Conservation (phyloP, 495 filamentous ascomycete genomes). For the Cercophora newfieldiana region DNA sequence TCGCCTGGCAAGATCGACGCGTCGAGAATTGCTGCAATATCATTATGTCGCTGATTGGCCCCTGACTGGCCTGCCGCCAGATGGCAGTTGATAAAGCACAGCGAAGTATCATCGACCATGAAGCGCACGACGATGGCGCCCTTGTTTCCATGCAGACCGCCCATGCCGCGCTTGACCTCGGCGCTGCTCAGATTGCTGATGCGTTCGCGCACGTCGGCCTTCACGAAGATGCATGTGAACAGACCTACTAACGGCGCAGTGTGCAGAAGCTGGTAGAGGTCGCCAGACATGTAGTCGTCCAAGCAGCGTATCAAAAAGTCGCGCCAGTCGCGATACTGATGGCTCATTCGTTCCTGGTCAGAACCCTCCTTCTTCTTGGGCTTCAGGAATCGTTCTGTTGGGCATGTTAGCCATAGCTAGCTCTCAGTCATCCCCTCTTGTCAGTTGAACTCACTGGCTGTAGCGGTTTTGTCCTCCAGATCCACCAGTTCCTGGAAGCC, state of each 20-base stretch:
- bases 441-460: conserved; percentile 67
- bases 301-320: conserved; percentile 79
- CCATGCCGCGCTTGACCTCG: conserved; percentile 93
- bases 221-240: conserved; percentile 95
- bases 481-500: conserved; percentile 98
- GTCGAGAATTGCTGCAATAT: conserved; percentile 88
- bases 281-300: conserved; percentile 77
- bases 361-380: conserved; percentile 88
- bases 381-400: conserved; percentile 65
- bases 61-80: conserved; percentile 90
- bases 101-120: conserved; percentile 82
- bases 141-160: conserved; percentile 93
- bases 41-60: conserved; percentile 87
- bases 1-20: conserved; percentile 68
- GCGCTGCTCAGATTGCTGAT: conserved; percentile 75
- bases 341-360: conserved; percentile 93
- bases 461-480: conserved; percentile 93
- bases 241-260: conserved; percentile 87
- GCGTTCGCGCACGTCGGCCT: conserved; percentile 67
- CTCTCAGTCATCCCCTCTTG: not conserved
- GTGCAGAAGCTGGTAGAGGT: conserved; percentile 83
- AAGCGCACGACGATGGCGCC: conserved; percentile 92
- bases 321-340: conserved; percentile 94
- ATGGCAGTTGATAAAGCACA: conserved; percentile 98
- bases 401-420: conserved; percentile 30